Base-by-base conservation (phyloP, 2,329 filamentous ascomycete species). In the Diaporthe sp. region DNA sequence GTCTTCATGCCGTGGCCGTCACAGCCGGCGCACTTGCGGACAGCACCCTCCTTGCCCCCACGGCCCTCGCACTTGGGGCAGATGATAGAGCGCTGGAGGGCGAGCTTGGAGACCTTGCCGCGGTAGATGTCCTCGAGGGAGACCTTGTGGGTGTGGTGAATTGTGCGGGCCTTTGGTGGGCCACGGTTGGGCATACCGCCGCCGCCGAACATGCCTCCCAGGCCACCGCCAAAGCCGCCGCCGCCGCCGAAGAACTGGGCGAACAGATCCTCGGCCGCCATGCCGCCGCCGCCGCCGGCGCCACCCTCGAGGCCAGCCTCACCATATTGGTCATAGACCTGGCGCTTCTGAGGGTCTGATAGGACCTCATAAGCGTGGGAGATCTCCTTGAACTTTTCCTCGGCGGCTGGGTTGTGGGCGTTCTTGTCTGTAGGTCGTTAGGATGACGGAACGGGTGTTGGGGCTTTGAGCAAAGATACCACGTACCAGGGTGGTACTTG, bases 1-100 rank as follows among this genome's bases (percentile, higher is more conserved):
- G 94, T 98, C 93, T 98, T 98, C 94, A 98, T 98, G 85, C 97
- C 97, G 77, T 94, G 92, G 78, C 97, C 97, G 81, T 97, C 95
- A 84, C 97, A 99, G 81, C 95, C 94, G 53, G 91, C 82, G 86
- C 97, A 99, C 81, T 94, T 94, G 88, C 96, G 96, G 78, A 98
- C 96, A n/a, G 97, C 94, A 77, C 97, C 97, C 78, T 98, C 96
- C 88, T 99, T 99, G 78, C 97, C 97, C 81, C 97, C 97, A 75
- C 95, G 92, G 77, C 97, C 97, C 75, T 97, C 93, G 84, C 97
- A 99, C 86, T 96, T 96, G 78, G 94, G 88, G 89, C 97, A 99
- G 85, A 99, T 97, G 83, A 99, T 93, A 17, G 96, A 98, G 83
- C 98, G 97, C 86, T 99, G 97, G 58, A 99, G 90, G 39, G 97